Percentiles rank a stretch among this genome's conserved stretches.
These are phyloP conservation scores for Leishmania tropica DNA, from an alignment of 208 protist species.

Conservation along the genomic window DNA sequence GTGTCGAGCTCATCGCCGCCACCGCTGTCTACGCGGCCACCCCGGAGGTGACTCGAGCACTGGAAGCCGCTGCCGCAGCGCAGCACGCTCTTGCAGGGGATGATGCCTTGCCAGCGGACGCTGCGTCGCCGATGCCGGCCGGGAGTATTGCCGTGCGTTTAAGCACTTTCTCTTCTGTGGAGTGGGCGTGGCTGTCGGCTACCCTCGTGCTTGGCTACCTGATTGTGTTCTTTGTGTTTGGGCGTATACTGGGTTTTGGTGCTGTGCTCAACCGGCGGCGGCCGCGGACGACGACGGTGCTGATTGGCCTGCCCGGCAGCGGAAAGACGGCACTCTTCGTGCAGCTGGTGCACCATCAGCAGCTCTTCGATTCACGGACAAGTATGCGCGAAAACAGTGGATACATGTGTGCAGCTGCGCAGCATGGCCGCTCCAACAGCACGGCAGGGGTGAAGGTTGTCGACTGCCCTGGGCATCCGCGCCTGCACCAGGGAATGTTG, in stretches of 20 bases:
- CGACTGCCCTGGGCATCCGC: conserved; percentile 83
- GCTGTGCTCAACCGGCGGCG: conserved; percentile 9
- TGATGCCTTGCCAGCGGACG: not conserved
- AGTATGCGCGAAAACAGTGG: conserved; percentile 73
- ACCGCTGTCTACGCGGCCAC: conserved; percentile 12
- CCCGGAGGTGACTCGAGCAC: conserved; percentile 23
- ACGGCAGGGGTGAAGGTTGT: conserved; percentile 36
- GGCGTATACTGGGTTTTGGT: conserved; percentile 15
- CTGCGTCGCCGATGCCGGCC: not conserved
- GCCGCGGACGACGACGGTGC: conserved; percentile 30
- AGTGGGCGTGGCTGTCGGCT: conserved; percentile 24
- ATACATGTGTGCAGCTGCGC: conserved; percentile 7
- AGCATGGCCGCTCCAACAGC: not conserved
- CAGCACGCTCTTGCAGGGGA: not conserved
- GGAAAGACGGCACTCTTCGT: conserved; percentile 86
- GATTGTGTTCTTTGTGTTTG: conserved; percentile 14
- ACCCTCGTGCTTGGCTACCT: conserved; percentile 26
- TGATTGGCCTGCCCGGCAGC: conserved; percentile 67
- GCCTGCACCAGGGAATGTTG: conserved; percentile 58
- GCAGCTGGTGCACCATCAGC: conserved; percentile 42
- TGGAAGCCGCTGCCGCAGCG: conserved; percentile 9
- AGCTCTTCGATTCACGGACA: conserved; percentile 41
- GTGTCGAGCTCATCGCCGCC: not conserved
- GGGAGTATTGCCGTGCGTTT: not conserved
- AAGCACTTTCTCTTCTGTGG: not conserved